Percentiles rank a stretch among this genome's conserved stretches.
Conservation (phyloP, 208 protist genomes). For the Dictyostelium gargantuum region DNA sequence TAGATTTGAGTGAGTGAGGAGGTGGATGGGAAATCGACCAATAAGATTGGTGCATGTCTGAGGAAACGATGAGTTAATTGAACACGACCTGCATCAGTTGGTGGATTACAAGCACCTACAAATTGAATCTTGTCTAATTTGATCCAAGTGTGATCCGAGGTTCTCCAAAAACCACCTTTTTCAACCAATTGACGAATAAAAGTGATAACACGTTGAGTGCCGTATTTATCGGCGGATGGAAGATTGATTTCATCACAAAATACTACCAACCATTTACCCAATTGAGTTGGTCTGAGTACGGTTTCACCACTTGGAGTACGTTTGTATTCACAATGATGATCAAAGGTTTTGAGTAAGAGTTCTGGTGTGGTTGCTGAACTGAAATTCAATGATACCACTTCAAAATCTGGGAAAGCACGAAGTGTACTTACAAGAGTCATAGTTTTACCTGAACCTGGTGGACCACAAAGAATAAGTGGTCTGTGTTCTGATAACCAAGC, state of each 20-base stretch:
- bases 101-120: constrained; percentile 97
- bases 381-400: constrained; percentile 98
- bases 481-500: constrained; percentile 94
- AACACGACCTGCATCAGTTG: constrained; percentile 98
- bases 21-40: constrained; percentile 98
- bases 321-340: constrained; percentile 96
- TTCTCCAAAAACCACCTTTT: constrained; percentile 95
- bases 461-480: constrained; percentile 97
- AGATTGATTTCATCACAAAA: constrained; percentile 99
- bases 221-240: constrained; percentile 96
- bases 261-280: constrained; percentile 95
- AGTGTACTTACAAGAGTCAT: constrained; percentile 97
- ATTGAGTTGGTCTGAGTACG: constrained; percentile 90
- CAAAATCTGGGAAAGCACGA: constrained; percentile 90
- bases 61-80: constrained; percentile 96
- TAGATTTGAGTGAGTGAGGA: constrained; percentile 98
- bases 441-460: constrained; percentile 98
- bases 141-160: constrained; percentile 90
- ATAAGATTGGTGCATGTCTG: constrained; percentile 96
- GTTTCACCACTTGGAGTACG: constrained; percentile 90
- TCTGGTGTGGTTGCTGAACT: constrained; percentile 96
- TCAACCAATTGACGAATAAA: constrained; percentile 98
- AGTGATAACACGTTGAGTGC: constrained; percentile 97
- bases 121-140: constrained; percentile 95
- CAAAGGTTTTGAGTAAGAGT: constrained; percentile 96